phyloP scores from a whole-genome alignment of 2,329 filamentous ascomycete genomes.

The Botrytis fabae region DNA sequence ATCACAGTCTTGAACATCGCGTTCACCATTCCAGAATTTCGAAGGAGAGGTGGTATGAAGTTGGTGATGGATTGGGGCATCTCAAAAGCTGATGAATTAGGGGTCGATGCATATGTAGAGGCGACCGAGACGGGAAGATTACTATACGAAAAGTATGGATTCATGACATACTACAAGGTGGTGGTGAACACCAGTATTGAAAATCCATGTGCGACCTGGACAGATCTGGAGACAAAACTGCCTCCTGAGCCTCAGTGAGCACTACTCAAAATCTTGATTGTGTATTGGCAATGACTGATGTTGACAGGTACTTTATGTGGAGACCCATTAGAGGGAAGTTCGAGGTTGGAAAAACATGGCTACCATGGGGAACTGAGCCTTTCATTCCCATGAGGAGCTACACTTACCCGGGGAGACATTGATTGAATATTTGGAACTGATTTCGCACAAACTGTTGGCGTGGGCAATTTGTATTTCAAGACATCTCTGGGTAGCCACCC shows the following conservation, averaged over 20 bases:
- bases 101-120: constrained; percentile 11
- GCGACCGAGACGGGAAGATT: background rate
- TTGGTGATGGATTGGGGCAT: constrained; percentile 15
- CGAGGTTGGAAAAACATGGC: background rate
- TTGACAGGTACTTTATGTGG: background rate
- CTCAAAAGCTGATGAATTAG: background rate
- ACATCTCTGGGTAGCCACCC: background rate
- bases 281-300: background rate
- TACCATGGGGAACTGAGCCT: background rate
- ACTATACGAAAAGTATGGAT: constrained; percentile 7
- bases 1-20: background rate
- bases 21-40: background rate
- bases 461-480: background rate
- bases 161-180: background rate
- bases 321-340: background rate
- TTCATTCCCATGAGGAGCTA: background rate
- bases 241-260: background rate
- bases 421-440: background rate
- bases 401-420: too few species aligned
- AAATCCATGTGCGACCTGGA: background rate
- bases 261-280: background rate
- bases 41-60: background rate
- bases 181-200: background rate
- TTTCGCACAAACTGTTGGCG: background rate
- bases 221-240: background rate